Evolutionary conservation across 2,329 filamentous ascomycete species (phyloP), one percentile per base, ranked within the genome.

Genomic region (Exophiala aquamarina): DNA sequence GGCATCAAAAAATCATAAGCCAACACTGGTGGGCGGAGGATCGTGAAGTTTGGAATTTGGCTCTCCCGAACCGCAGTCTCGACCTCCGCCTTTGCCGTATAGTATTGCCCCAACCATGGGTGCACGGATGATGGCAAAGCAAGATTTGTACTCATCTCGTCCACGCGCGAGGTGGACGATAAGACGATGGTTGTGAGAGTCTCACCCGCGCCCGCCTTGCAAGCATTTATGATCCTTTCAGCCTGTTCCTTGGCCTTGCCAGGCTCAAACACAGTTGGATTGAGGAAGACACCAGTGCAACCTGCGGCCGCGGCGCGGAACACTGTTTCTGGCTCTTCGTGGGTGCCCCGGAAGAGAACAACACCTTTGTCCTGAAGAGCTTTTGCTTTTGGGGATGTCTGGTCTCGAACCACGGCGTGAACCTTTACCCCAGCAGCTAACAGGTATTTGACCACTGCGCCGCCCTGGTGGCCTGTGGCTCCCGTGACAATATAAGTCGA

Each of bases 361-460:
- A 83, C 72, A 11, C 72, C 57, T 1, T 73, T 72, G 35, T 71
- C 68, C 3, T 63, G 58, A 2, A 83, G 72, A 13, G 66, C 67
- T 56, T 78, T 68, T 0, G 81, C 76, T 2, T 70, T 71, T 1
- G 64, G 37, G 0, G 78, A 81, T 7, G 63, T 59, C 0, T 71
- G 57, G 57, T 83, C 71, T 41, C 82, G 77, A 2, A 82, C 84
- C 17, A 85, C 69, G 4, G 81, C 82, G 13, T 82, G 70, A 41
- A 84, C 76, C 9, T 72, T 69, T 47, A 74, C 72, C 3, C 60
- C 52, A 23, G 50, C 41, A 15, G 41, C 20, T 23, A 67, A 37
- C n/a, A 70, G 59, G 14, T 56, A 54, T 1, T 59, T 41, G 15
- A 72, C 61, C 3, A 70, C 48, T 2, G 64, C 60, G 5, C 62